phyloP scores from a whole-genome alignment of 441 rosid species.

The Bruguiera hainesii region DNA sequence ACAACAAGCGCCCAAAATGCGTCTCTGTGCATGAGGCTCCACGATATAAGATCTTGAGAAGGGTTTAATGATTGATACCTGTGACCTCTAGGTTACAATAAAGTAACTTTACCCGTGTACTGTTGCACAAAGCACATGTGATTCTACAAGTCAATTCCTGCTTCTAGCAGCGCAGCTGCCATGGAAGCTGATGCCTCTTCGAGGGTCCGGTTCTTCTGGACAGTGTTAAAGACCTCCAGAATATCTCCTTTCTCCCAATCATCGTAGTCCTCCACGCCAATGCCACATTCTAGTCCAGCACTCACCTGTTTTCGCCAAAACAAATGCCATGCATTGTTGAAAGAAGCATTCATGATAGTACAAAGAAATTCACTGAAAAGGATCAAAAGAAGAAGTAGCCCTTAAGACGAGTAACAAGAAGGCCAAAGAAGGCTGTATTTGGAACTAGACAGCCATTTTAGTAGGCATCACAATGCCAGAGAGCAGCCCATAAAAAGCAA shows the following conservation, averaged over 20 bases:
- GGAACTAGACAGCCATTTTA: too few species aligned
- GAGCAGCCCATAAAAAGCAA: too few species aligned
- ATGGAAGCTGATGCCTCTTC: conserved; percentile 97
- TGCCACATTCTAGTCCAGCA: conserved; percentile 91
- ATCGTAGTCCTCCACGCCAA: conserved; percentile 59
- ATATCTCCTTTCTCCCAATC: conserved; percentile 81
- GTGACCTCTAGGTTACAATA: too few species aligned
- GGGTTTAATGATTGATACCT: too few species aligned
- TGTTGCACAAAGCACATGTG: neutral
- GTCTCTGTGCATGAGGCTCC: neutral
- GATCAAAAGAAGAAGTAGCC: too few species aligned
- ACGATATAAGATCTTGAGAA: too few species aligned
- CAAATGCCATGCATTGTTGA: neutral
- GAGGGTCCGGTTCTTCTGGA: conserved; percentile 79
- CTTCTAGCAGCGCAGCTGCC: conserved; percentile 77
- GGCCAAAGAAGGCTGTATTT: too few species aligned
- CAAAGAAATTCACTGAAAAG: neutral
- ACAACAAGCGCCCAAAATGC: neutral
- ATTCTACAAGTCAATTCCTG: conserved; percentile 40
- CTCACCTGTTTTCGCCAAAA: conserved; percentile 46
- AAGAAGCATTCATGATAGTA: neutral
- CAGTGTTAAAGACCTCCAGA: conserved; percentile 64
- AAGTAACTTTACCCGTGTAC: too few species aligned
- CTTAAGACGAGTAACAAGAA: too few species aligned
- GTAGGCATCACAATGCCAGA: too few species aligned